Base-by-base conservation (phyloP, 2,329 filamentous ascomycete species). In the Periconia digitata region DNA sequence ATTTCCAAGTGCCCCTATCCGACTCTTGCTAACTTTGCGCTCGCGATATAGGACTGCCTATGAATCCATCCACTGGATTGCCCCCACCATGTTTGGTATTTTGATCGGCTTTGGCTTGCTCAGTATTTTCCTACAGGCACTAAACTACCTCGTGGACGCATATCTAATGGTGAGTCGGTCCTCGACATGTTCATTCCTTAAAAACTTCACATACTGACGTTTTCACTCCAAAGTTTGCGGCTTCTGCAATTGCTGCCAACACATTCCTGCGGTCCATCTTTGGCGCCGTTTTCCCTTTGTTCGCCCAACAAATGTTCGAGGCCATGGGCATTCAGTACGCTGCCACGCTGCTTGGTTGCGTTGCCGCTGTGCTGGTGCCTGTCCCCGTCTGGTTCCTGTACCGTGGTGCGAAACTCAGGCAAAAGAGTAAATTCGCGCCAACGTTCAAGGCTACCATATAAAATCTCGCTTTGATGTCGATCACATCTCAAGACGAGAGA, bases 111-210 rank as follows among this genome's bases (percentile, higher is more conserved):
- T 83, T 46, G 81, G 81, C 2, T 72, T 84, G 12, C 64, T 84
- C 55, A 71, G 75, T 27, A 82, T 84, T 51, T 84, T 84, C 66
- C 70, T 85, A 16, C 79, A 82, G 55, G 69, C 76, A 27, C 73
- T 84, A 56, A 84, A 84, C 59, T 84, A 84, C 55, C 68, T 84
- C n/a, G 79, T 84, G 39, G 81, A 84, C 52, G 77, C 79, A 0
- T 84, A 83, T 60, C 72, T 83, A 34, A 81, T 82, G 70, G 63
- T 65, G 56, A 44, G 59, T 47, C 15, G n/a, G 39, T n/a, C 18
- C 16, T 20, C 36, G 7, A 12, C 21, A 8, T 16, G 22, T 29
- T 2, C 29, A 6, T 38, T 29, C 40, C 8, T 18, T 17, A 29
- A 16, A 6, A 13, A 21, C 4, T 10, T 2, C 17, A 16, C 13